Conservation (phyloP, 164 flowering plant species). For the Chimonanthus praecox region DNA sequence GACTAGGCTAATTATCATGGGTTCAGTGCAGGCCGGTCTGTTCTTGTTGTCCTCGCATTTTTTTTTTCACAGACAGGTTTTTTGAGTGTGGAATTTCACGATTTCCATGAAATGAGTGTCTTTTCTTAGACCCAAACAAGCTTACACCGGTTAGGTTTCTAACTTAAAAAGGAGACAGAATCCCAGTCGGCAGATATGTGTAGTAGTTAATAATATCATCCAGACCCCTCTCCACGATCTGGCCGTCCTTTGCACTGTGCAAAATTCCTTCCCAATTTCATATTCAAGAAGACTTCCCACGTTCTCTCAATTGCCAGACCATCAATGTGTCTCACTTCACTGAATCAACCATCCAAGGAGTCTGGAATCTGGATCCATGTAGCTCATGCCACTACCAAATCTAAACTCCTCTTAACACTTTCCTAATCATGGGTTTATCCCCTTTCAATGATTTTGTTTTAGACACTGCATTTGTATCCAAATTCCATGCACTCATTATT, state of each 20-base stretch:
- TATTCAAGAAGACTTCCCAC: slow-evolving; percentile 17
- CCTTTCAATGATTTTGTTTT: slow-evolving; percentile 3
- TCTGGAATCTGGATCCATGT: neutral
- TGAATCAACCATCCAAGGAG: neutral
- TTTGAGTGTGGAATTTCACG: neutral
- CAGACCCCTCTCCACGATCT: slow-evolving; percentile 38
- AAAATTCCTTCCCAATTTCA: slow-evolving; percentile 7
- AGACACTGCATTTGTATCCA: neutral
- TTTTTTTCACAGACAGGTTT: neutral
- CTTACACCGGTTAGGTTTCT: neutral
- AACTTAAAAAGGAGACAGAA: slow-evolving; percentile 17
- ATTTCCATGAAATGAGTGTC: neutral
- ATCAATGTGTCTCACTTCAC: slow-evolving; percentile 3
- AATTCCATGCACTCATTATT: neutral
- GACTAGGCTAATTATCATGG: neutral
- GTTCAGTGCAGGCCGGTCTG: neutral
- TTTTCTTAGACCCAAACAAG: neutral
- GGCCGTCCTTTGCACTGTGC: slow-evolving; percentile 22
- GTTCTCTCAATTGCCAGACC: slow-evolving; percentile 11
- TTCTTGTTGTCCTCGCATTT: neutral
- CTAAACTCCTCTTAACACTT: neutral
- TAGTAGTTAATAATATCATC: neutral
- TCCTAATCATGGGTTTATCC: neutral
- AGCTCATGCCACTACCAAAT: neutral
- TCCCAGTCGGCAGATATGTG: slow-evolving; percentile 16